Evolutionary conservation across 1,139 yeast species (phyloP).

Genomic region (Magnusiomyces fungicola): DNA sequence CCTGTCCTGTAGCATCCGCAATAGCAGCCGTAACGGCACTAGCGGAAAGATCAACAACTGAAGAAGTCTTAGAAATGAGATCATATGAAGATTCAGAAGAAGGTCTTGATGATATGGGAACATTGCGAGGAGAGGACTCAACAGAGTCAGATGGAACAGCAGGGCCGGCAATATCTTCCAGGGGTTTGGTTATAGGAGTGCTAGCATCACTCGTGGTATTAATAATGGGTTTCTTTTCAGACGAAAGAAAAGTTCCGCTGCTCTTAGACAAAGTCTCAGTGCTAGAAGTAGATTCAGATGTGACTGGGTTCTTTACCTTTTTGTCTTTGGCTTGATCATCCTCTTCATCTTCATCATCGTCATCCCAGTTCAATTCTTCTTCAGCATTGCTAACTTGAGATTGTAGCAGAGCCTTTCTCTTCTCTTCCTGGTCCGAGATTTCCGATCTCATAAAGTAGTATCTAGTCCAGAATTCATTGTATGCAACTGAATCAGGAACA

Average conservation of each 20-base stretch:
- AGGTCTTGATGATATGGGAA: slow-evolving; percentile 25
- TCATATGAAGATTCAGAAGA: slow-evolving; percentile 39
- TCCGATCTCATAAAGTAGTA: slow-evolving; percentile 53
- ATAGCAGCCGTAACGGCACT: slow-evolving; percentile 13
- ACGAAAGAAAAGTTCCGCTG: no score
- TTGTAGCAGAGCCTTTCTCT: slow-evolving; percentile 54
- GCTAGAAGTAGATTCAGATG: slow-evolving; percentile 4
- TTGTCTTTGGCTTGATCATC: slow-evolving; percentile 19
- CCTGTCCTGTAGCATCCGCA: not conserved
- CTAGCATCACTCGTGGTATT: no score
- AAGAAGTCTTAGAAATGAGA: slow-evolving; percentile 33
- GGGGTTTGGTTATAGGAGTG: no score
- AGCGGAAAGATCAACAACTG: slow-evolving; percentile 28
- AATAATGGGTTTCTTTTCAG: no score
- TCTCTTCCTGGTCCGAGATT: slow-evolving; percentile 56
- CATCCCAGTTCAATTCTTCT: slow-evolving; percentile 53
- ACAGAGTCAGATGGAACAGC: no score
- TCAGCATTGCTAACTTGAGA: slow-evolving; percentile 32
- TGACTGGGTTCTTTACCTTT: slow-evolving; percentile 14
- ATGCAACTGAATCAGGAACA: slow-evolving; percentile 48
- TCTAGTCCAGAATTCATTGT: slow-evolving; percentile 65
- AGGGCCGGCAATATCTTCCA: no score
- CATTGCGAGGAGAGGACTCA: not conserved
- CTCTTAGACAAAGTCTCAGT: not conserved
- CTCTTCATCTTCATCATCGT: slow-evolving; percentile 45